phyloP scores from a whole-genome alignment of 176 grass and related monocot species.

The Pontederia crassipes region DNA sequence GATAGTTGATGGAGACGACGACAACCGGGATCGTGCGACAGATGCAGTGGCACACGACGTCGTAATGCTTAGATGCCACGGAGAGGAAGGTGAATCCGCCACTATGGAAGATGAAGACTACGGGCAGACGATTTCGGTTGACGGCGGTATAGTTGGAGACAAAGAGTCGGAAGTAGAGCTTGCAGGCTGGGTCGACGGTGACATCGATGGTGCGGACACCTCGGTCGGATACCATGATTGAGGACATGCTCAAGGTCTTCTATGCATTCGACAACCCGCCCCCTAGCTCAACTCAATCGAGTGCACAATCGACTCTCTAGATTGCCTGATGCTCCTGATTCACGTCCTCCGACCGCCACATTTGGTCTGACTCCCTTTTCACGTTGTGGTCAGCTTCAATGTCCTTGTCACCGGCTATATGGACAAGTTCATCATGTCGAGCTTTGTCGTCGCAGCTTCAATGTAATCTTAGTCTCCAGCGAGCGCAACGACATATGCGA shows the following conservation, averaged over 20 bases:
- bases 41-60: constrained; percentile 61
- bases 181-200: no score
- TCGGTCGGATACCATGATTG: no score
- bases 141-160: neutral
- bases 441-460: constrained; percentile 54
- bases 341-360: no score
- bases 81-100: constrained; percentile 79
- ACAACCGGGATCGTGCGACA: constrained; percentile 19
- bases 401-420: constrained; percentile 90
- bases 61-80: constrained; percentile 29
- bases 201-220: no score
- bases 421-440: constrained; percentile 59
- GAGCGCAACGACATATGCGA: constrained; percentile 53
- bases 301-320: no score
- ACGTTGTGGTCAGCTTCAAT: no score
- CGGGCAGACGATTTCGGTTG: no score
- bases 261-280: constrained; percentile 30
- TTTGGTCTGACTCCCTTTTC: no score
- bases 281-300: no score
- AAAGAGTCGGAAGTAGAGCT: constrained; percentile 46
- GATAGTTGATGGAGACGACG: constrained; percentile 64
- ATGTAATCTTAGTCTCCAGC: constrained; percentile 59
- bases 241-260: constrained; percentile 20
- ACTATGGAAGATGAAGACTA: constrained; percentile 87
- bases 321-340: no score